Conservation (phyloP, 2,329 filamentous ascomycete species). For the Diaporthe aspalathi region DNA sequence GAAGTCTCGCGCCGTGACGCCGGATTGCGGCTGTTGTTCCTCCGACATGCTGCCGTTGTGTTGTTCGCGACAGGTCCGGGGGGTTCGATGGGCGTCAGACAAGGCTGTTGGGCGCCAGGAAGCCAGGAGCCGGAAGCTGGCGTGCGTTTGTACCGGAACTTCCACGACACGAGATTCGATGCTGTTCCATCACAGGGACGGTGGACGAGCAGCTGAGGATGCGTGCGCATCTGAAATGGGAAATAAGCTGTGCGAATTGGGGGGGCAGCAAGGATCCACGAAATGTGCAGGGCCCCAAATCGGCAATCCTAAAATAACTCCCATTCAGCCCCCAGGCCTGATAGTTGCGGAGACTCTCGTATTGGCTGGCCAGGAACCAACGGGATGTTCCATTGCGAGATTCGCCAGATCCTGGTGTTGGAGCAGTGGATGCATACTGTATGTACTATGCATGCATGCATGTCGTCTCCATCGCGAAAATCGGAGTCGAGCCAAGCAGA, state of each 20-base stretch:
- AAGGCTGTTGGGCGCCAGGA: too few species aligned
- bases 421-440: background rate
- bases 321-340: background rate
- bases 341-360: constrained; percentile 1
- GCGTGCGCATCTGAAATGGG: background rate
- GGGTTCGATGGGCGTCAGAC: background rate
- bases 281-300: constrained; percentile 20
- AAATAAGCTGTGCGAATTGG: constrained; percentile 1
- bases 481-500: too few species aligned
- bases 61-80: background rate
- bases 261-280: constrained; percentile 19
- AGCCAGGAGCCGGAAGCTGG: background rate
- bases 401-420: background rate
- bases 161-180: too few species aligned
- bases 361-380: background rate
- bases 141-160: too few species aligned
- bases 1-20: constrained; percentile 36
- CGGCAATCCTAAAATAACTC: constrained; percentile 2
- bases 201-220: background rate
- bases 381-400: constrained; percentile 15
- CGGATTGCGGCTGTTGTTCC: constrained; percentile 1
- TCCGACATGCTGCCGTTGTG: constrained; percentile 19
- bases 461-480: background rate
- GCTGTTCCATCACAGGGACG: background rate
- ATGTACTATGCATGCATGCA: too few species aligned